Evolutionary conservation across 805 yeast genomes (phyloP), one percentile per base, ranked within the genome.

Genomic region (Debaryomyces prosopidis): DNA sequence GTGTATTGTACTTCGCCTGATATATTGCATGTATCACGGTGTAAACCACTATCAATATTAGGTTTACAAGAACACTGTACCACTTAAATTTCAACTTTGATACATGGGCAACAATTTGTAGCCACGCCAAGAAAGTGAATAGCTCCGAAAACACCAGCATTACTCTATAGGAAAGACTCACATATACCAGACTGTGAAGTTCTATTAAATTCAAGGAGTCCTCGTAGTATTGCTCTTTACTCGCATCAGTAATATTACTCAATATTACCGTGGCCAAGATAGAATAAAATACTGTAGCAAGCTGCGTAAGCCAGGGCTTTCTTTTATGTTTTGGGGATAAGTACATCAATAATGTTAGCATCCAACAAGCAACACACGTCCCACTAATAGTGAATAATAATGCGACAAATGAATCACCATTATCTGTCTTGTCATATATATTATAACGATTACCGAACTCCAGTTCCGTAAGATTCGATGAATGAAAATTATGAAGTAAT

Each of bases 301-400:
- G 26, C 33, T 77, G 78, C 31, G 87, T 75, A 36, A 82, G 61
- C 34, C 69, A 58, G 3, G 91, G 89, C 44, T 85, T 78, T 19
- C 78, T 67, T 51, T 79, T 79, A 33, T 67, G 68, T 16, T 57
- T 55, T 3, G 77, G 79, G 16, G 81, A 75, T 27, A 87, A 59
- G 16, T 78, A 57, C 36, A 85, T 68, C 28, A 86, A 63, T 14
- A 85, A 48, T 41, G 84, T 65, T 19, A 88, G 68, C 81, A 87
- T 80, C 95, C 95, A 88, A 20, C 84, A 71, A 12, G 84, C 75
- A 5, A 81, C 79, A 48, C 81, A 80, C 15, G 79, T 69, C 0
- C 83, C 80, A 44, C 80, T 72, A 3, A 77, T 57, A n/a, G 76
- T 76, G 62, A 80, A 82, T 36, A 78, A 63, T 3, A 82, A 63